phyloP scores from a whole-genome alignment of 2,329 filamentous ascomycete genomes.

The Paracoccidioides lutzii region DNA sequence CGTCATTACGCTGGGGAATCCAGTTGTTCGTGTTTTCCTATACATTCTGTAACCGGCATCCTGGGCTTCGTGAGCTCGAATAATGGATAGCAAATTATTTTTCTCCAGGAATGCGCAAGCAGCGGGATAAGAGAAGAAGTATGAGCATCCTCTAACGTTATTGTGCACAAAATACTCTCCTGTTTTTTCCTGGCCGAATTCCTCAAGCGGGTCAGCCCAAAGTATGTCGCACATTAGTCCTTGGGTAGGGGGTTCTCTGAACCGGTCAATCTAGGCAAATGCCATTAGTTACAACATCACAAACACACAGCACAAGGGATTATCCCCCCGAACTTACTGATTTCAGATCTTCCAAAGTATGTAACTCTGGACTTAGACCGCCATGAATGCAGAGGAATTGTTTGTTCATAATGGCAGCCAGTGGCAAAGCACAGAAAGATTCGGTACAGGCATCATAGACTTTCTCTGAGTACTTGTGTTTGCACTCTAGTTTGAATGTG shows the following conservation, averaged over 20 bases:
- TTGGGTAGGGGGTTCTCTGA: slow-evolving; percentile 92
- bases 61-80: slow-evolving; percentile 94
- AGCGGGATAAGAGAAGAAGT: slow-evolving; percentile 97
- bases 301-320: neutral
- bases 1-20: slow-evolving; percentile 98
- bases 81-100: slow-evolving; percentile 94
- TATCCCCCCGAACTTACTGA: slow-evolving; percentile 43
- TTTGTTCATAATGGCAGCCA: slow-evolving; percentile 99
- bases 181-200: slow-evolving; percentile 97
- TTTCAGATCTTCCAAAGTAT: slow-evolving; percentile 89
- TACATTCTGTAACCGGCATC: slow-evolving; percentile 99
- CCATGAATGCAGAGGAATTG: slow-evolving; percentile 98
- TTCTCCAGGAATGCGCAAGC: slow-evolving; percentile 97
- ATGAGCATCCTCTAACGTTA: slow-evolving; percentile 94
- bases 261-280: slow-evolving; percentile 68
- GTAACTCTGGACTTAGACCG: slow-evolving; percentile 86
- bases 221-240: slow-evolving; percentile 98
- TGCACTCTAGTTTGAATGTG: slow-evolving; percentile 99
- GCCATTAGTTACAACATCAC: slow-evolving; percentile 15
- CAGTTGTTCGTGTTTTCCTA: slow-evolving; percentile 91
- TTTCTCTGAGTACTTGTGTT: slow-evolving; percentile 96
- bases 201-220: slow-evolving; percentile 94
- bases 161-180: slow-evolving; percentile 97
- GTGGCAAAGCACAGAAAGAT: slow-evolving; percentile 83
- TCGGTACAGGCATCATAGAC: slow-evolving; percentile 98